Percentiles rank a stretch among this genome's conserved stretches.
Evolutionary conservation across 1,284 basidiomycete genomes (phyloP).

Genomic region (Singerocomus inundabilis): DNA sequence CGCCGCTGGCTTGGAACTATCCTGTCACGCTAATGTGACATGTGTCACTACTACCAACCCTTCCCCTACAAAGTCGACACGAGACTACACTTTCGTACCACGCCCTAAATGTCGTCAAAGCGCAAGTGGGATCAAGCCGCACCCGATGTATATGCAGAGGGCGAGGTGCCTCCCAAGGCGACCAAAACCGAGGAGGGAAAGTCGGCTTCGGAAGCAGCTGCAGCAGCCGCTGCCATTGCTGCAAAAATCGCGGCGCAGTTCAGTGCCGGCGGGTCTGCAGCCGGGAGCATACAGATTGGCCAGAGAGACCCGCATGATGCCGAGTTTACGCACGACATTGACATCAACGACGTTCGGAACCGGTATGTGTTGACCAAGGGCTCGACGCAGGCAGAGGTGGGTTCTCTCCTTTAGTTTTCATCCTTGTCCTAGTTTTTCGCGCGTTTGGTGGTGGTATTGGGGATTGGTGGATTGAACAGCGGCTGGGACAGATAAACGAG

Average conservation of each 20-base stretch:
- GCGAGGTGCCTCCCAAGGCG: conserved; percentile 43
- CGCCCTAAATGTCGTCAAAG: conserved; percentile 52
- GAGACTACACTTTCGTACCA: not conserved
- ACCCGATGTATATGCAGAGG: conserved; percentile 37
- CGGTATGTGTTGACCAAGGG: conserved; percentile 95
- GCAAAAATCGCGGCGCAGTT: conserved; percentile 91
- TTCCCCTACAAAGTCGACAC: not conserved
- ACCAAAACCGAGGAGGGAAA: conserved; percentile 58
- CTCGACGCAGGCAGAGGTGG: conserved; percentile 86
- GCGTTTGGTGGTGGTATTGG: not conserved
- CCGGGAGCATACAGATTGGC: conserved; percentile 45
- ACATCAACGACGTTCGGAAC: conserved; percentile 97
- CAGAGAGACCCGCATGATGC: conserved; percentile 73
- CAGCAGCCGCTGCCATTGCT: conserved; percentile 82
- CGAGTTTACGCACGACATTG: conserved; percentile 89
- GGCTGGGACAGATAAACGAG: conserved; percentile 67
- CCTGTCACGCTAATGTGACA: conserved; percentile 24
- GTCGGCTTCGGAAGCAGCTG: conserved; percentile 73
- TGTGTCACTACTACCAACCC: conserved; percentile 9
- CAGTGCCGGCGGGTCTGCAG: conserved; percentile 42
- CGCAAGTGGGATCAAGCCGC: conserved; percentile 72
- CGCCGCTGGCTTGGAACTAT: conserved; percentile 24
- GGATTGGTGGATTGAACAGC: conserved; percentile 3
- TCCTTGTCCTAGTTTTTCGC: not conserved
- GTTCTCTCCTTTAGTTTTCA: conserved; percentile 28